These are phyloP conservation scores for Aspergillus steynii DNA, from an alignment of 495 filamentous ascomycete species.

Conservation along the genomic window DNA sequence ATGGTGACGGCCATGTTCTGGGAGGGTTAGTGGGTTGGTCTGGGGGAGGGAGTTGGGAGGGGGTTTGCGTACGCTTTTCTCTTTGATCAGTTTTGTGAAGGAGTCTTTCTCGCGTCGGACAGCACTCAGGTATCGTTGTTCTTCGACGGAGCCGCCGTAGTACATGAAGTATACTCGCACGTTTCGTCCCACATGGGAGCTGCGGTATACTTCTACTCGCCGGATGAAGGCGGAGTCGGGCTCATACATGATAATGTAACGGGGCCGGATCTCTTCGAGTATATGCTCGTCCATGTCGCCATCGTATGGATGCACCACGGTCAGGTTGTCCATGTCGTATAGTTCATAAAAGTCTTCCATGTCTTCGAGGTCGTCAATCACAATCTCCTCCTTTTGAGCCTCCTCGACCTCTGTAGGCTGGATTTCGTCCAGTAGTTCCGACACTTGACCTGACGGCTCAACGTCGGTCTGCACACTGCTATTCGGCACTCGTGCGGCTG, in stretches of 20 bases:
- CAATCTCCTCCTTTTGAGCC: slow-evolving; percentile 69
- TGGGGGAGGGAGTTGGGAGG: not conserved
- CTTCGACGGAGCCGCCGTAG: slow-evolving; percentile 92
- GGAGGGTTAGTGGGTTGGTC: slow-evolving; percentile 11
- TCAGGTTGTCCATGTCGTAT: slow-evolving; percentile 86
- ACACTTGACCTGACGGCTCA: slow-evolving; percentile 75
- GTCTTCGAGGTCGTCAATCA: slow-evolving; percentile 82
- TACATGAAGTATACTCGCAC: slow-evolving; percentile 95
- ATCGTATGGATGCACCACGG: slow-evolving; percentile 89
- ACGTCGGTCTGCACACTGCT: slow-evolving; percentile 75
- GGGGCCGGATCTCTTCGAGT: slow-evolving; percentile 86
- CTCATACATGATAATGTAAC: slow-evolving; percentile 98
- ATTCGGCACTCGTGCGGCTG: slow-evolving; percentile 57
- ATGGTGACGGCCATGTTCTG: slow-evolving; percentile 85
- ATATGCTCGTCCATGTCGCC: slow-evolving; percentile 96
- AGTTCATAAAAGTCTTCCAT: slow-evolving; percentile 90
- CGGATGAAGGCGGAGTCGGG: slow-evolving; percentile 95
- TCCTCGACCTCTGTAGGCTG: slow-evolving; percentile 65
- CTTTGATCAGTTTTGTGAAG: slow-evolving; percentile 89
- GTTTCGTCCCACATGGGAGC: slow-evolving; percentile 85
- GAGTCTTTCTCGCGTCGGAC: slow-evolving; percentile 93
- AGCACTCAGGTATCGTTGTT: slow-evolving; percentile 88
- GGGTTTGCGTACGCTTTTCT: slow-evolving; percentile 63
- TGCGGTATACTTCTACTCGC: slow-evolving; percentile 92
- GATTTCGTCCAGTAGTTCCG: slow-evolving; percentile 64